phyloP scores from a whole-genome alignment of 2,329 filamentous ascomycete genomes.

The Neurospora sp. region DNA sequence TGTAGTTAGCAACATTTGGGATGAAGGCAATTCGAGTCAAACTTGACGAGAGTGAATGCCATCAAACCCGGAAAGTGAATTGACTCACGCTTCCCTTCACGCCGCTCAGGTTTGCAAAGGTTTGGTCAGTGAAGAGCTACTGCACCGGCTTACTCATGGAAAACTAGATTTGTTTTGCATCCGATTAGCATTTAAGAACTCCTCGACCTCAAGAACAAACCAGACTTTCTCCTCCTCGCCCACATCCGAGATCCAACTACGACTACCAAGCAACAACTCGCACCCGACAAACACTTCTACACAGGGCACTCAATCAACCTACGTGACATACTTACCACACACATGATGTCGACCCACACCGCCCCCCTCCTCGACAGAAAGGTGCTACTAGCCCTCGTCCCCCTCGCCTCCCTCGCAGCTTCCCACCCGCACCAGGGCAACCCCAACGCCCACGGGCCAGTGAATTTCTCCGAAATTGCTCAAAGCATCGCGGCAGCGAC shows the following conservation, averaged over 20 bases:
- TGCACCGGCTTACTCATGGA: neutral
- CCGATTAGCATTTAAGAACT: neutral
- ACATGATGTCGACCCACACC: neutral
- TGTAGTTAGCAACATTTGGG: too few relatives aligned
- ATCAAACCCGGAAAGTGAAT: too few relatives aligned
- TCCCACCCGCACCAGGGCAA: neutral
- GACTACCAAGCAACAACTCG: too few relatives aligned
- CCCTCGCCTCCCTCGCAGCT: neutral
- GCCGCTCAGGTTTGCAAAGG: neutral
- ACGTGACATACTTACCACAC: too few relatives aligned
- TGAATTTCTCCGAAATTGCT: neutral
- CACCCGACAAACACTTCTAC: too few relatives aligned
- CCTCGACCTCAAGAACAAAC: neutral
- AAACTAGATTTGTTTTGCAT: neutral
- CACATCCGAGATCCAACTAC: too few relatives aligned
- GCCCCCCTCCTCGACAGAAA: neutral
- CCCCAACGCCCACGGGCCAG: neutral
- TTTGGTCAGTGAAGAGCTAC: neutral
- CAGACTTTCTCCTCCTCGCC: neutral
- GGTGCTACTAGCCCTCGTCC: neutral
- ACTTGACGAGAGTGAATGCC: too few relatives aligned
- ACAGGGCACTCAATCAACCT: too few relatives aligned
- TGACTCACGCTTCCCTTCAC: neutral
- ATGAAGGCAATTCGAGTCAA: neutral
- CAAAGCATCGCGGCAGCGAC: neutral